These are phyloP conservation scores for Bonia amplexicaulis DNA, from an alignment of 176 grass and related monocot genomes.

Conservation along the genomic window DNA sequence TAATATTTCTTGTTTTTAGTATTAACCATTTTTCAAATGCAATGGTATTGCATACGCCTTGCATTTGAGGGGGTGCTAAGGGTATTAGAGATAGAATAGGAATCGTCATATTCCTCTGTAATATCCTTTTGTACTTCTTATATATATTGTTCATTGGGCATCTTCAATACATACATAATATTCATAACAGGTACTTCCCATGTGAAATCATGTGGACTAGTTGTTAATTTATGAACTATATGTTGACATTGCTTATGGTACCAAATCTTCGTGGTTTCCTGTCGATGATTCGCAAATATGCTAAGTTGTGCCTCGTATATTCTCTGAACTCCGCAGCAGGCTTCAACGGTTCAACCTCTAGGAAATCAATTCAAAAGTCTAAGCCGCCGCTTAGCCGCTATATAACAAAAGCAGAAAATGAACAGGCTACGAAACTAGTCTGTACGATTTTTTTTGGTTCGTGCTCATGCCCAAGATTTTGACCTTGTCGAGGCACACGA, in stretches of 20 bases:
- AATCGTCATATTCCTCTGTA: too few relatives aligned
- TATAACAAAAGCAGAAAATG: background rate
- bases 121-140: too few relatives aligned
- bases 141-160: too few relatives aligned
- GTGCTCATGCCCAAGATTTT: background rate
- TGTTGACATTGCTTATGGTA: slow-evolving; percentile 7
- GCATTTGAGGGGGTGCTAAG: too few relatives aligned
- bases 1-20: too few relatives aligned
- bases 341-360: background rate
- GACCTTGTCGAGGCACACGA: background rate
- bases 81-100: too few relatives aligned
- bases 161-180: too few relatives aligned
- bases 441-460: background rate
- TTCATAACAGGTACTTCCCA: too few relatives aligned
- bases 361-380: background rate
- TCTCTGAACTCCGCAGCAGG: background rate
- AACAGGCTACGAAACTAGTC: background rate
- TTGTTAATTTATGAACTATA: background rate
- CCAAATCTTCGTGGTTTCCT: slow-evolving; percentile 25
- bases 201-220: too few relatives aligned
- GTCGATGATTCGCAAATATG: background rate
- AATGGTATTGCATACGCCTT: too few relatives aligned
- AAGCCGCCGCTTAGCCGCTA: too few relatives aligned
- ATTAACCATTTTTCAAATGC: too few relatives aligned
- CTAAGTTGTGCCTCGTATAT: background rate